Evolutionary conservation across 192 early-diverging fungal species (phyloP).

Genomic region (Gonapodya prolifera): DNA sequence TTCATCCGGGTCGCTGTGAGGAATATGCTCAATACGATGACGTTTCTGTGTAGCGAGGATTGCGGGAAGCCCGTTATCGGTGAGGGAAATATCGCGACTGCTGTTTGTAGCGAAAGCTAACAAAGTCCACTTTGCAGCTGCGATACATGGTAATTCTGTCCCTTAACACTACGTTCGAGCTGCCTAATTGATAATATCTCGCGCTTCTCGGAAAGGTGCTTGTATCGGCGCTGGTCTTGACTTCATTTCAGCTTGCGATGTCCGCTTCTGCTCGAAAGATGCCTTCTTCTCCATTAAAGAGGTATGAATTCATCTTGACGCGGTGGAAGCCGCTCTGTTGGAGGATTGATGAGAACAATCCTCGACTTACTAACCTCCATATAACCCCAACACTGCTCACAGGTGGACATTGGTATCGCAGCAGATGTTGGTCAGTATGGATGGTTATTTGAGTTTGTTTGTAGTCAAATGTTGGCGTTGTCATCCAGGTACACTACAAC

Average conservation of each 20-base stretch:
- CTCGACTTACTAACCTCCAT: not conserved
- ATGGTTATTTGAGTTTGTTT: not conserved
- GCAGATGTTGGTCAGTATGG: constrained; percentile 43
- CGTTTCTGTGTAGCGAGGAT: not conserved
- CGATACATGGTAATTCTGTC: not conserved
- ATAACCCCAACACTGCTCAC: not conserved
- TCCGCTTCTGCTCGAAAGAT: constrained; percentile 66
- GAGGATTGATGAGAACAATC: not conserved
- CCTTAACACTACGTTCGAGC: no score
- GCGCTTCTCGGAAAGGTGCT: not conserved
- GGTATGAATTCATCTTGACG: not conserved
- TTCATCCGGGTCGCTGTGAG: no score
- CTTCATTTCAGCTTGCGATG: constrained; percentile 84
- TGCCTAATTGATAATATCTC: no score
- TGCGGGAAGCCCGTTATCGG: not conserved
- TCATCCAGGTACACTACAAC: constrained; percentile 76
- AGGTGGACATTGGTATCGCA: constrained; percentile 80
- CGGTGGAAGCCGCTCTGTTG: not conserved
- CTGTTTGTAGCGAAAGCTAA: not conserved
- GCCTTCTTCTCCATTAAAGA: constrained; percentile 75
- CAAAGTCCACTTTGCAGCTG: not conserved
- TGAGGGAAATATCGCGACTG: not conserved
- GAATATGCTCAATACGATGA: no score
- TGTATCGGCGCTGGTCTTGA: constrained; percentile 48
- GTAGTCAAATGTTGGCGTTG: not conserved